Base-by-base conservation (phyloP, 1,284 basidiomycete species). In the Cryptococcus neoformans region DNA sequence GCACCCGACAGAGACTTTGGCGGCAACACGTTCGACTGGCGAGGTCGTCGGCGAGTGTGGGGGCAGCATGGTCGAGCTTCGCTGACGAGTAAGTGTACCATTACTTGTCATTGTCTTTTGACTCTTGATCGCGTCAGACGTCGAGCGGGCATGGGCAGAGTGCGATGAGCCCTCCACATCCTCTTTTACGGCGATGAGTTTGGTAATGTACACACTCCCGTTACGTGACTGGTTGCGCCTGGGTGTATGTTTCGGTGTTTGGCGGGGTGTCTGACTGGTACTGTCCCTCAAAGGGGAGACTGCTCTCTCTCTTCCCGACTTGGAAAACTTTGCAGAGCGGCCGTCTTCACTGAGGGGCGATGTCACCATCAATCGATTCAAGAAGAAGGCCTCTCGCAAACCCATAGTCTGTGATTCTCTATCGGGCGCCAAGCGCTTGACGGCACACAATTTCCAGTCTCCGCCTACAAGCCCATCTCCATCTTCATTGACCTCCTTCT, bases 331-430 rank as follows among this genome's bases (percentile, higher is more conserved):
- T 21, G 14, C 12, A 14, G 34, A 21, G 11, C 40, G 40, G n/a
- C n/a, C n/a, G 40, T n/a, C 11, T 41, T 41, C 40, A n/a, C n/a
- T 10, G 40, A 11, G 11, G 11, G 40, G 11, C 14, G 34, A 40
- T 8, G 16, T 28, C 50, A 14, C 54, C 53, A 38, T 56, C 52
- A 81, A 67, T 9, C 77, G 70, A 51, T 76, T 71, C 37, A 80
- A 70, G 64, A 80, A 79, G 69, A 79, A 78, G 0, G 79, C 80
- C 62, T 81, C 80, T 51, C 77, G 70, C 12, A 80, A 65, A 2
- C 78, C 79, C 57, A 78, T 72, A 2, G 77, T 72, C 57, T 80
- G 79, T 11, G 69, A 70, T 52, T 81, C 79, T 17, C 76, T 68
- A 56, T 80, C 80, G 0, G 75, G 62, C 6, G 74, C 68, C 44